Evolutionary conservation across 2,329 filamentous ascomycete species (phyloP).

Genomic region (Fusarium sp.): DNA sequence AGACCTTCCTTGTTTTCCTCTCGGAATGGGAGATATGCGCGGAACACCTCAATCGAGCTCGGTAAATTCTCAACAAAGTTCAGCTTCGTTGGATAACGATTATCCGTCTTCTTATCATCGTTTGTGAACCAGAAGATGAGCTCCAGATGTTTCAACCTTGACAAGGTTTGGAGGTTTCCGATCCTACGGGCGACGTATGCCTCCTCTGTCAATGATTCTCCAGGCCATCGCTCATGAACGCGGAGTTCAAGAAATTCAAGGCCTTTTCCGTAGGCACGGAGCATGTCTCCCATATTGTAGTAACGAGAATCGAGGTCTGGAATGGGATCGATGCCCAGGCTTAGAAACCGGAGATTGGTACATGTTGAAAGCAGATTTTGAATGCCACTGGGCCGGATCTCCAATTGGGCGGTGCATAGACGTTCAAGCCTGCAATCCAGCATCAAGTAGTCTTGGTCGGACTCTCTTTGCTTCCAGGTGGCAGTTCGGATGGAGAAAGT

Average conservation of each 20-base stretch:
- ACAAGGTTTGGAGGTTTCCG: background rate
- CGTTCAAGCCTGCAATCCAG: background rate
- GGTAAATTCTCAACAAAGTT: background rate
- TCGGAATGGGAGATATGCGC: background rate
- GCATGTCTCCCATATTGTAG: background rate
- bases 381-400: background rate
- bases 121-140: background rate
- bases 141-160: background rate
- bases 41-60: background rate
- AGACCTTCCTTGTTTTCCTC: background rate
- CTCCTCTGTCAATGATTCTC: background rate
- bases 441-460: background rate
- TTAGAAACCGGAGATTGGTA: background rate
- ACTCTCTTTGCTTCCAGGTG: background rate
- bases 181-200: background rate
- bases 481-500: background rate
- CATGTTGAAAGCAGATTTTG: background rate
- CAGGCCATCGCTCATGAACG: background rate
- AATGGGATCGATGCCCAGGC: background rate
- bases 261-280: background rate
- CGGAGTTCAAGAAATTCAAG: background rate
- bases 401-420: background rate
- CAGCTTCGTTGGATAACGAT: background rate
- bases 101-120: background rate
- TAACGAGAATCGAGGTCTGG: background rate